Conservation (phyloP, 345 rosid genomes). For the Citrus inodora region DNA sequence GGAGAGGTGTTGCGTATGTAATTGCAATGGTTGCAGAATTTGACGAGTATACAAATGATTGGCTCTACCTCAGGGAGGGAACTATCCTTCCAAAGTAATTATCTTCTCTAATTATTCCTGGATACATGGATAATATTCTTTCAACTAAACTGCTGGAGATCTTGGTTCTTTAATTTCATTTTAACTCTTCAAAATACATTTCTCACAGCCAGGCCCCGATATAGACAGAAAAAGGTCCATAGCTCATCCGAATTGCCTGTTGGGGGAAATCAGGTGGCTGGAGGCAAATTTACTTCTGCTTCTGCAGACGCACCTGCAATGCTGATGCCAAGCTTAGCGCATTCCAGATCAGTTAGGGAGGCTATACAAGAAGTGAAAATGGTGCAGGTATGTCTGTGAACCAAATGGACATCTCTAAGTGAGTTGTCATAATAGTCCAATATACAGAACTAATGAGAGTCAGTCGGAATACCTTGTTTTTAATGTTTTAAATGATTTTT, state of each 20-base stretch:
- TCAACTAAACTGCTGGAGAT: background rate
- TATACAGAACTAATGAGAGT: background rate
- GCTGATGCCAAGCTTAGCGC: conserved; percentile 71
- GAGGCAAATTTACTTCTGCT: conserved; percentile 30
- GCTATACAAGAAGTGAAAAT: conserved; percentile 77
- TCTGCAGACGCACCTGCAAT: conserved; percentile 58
- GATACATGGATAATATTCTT: background rate
- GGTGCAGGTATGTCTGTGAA: conserved; percentile 60
- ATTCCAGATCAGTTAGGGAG: conserved; percentile 68
- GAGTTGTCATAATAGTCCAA: background rate
- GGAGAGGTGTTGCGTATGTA: conserved; percentile 76
- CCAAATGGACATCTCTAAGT: background rate
- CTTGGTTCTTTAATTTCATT: background rate
- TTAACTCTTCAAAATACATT: conserved; percentile 25
- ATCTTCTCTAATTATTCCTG: conserved; percentile 2
- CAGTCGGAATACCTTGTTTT: background rate
- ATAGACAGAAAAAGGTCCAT: conserved; percentile 48
- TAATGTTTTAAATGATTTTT: background rate
- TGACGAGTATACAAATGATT: conserved; percentile 83
- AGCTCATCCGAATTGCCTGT: conserved; percentile 49
- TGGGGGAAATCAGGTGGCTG: conserved; percentile 30
- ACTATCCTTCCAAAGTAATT: conserved; percentile 80
- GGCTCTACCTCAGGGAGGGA: conserved; percentile 84
- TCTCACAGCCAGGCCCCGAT: conserved; percentile 60
- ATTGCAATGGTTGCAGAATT: conserved; percentile 86